Percentiles rank a stretch among this genome's conserved stretches.
phyloP scores from a whole-genome alignment of 331 rosid species.

The Quercus tomentella region DNA sequence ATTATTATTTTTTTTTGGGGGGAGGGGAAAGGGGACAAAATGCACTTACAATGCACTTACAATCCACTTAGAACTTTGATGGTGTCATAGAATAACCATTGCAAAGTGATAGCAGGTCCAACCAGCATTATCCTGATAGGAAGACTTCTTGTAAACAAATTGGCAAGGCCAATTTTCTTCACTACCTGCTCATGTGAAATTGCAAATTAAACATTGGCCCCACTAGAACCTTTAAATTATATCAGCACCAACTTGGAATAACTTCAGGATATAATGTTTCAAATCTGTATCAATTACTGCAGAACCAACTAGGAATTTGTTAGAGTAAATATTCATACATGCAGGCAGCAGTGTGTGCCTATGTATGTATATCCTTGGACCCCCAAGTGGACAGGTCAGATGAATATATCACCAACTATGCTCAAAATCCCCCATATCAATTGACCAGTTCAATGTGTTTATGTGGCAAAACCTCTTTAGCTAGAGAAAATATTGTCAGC shows the following conservation, averaged over 20 bases:
- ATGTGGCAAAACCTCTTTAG: neutral
- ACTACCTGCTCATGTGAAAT: neutral
- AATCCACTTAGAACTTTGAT: conserved; percentile 1
- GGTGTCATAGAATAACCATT: conserved; percentile 6
- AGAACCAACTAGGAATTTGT: neutral
- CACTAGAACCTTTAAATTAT: neutral
- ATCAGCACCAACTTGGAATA: neutral
- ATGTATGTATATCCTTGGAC: neutral
- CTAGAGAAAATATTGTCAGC: neutral
- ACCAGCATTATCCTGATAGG: conserved; percentile 8
- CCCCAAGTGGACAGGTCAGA: neutral
- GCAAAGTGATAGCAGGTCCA: neutral
- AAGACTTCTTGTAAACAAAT: conserved; percentile 4
- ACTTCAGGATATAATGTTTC: neutral
- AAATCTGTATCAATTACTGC: neutral
- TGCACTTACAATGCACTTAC: conserved; percentile 2
- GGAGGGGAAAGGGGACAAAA: neutral
- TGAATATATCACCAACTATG: neutral
- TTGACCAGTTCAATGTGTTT: neutral
- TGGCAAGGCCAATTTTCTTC: neutral
- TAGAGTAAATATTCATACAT: too few relatives aligned
- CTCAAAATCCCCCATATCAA: neutral
- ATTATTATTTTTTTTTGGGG: too few relatives aligned
- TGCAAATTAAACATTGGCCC: neutral
- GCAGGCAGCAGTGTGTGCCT: too few relatives aligned